phyloP scores from a whole-genome alignment of 1,139 yeast species.

The Protomyces gravidus region DNA sequence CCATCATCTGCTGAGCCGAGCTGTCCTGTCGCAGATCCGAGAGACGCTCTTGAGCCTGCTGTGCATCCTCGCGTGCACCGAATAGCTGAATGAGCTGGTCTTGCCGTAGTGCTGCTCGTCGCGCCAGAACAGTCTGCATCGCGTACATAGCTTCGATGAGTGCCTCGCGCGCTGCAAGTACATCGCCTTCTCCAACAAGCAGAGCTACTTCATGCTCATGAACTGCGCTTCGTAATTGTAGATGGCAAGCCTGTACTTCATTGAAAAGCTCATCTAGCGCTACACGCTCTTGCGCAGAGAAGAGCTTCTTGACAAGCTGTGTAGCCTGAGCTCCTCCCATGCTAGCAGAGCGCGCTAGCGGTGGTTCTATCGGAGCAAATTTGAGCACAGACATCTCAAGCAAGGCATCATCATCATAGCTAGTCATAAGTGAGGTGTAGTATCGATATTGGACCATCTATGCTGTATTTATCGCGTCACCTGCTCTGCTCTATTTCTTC shows the following conservation, averaged over 20 bases:
- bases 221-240: neutral
- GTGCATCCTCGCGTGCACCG: neutral
- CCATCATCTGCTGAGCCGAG: neutral
- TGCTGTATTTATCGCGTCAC: too few relatives aligned
- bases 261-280: neutral
- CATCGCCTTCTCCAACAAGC: neutral
- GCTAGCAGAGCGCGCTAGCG: neutral
- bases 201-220: neutral
- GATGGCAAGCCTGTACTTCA: too few relatives aligned
- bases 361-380: neutral
- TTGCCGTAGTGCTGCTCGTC: neutral
- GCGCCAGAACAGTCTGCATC: neutral
- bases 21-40: neutral
- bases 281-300: neutral
- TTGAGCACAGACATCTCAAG: neutral
- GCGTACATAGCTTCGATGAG: neutral
- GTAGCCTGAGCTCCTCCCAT: neutral
- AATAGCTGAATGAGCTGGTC: neutral
- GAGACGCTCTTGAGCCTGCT: neutral
- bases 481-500: too few relatives aligned
- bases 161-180: neutral
- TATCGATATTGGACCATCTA: slow-evolving; percentile 23
- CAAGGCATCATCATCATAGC: neutral
- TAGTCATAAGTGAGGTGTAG: neutral
- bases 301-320: neutral